Conservation (phyloP, 371 early-diverging fungal genomes). For the Furculomyces boomerangus region DNA sequence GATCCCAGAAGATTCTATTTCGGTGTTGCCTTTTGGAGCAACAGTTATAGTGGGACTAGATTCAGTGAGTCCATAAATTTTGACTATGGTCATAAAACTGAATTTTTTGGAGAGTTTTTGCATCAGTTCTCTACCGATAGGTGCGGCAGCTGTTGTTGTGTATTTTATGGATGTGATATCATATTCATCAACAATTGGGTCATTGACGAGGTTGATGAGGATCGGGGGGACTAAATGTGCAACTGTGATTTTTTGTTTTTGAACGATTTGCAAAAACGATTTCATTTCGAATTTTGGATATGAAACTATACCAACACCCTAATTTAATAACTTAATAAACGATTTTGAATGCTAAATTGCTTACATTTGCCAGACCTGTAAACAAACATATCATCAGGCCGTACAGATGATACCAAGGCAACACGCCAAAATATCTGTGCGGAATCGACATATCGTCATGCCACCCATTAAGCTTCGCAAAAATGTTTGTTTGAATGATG, state of each 20-base stretch:
- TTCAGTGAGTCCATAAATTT: background rate
- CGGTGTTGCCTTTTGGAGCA: background rate
- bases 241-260: constrained; percentile 40
- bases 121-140: constrained; percentile 30
- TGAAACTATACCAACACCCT: constrained; percentile 2
- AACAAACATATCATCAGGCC: constrained; percentile 24
- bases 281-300: constrained; percentile 1
- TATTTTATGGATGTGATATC: constrained; percentile 40
- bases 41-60: constrained; percentile 5
- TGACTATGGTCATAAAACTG: background rate
- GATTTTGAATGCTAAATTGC: background rate
- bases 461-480: constrained; percentile 16
- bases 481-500: constrained; percentile 35
- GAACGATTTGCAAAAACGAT: constrained; percentile 34
- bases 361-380: background rate
- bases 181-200: constrained; percentile 45
- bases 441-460: background rate
- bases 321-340: background rate
- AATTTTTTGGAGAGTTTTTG: constrained; percentile 20
- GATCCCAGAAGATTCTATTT: constrained; percentile 43
- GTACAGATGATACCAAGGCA: constrained; percentile 72
- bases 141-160: constrained; percentile 67
- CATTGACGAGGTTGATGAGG: constrained; percentile 44
- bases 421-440: constrained; percentile 32
- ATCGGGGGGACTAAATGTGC: constrained; percentile 69